Evolutionary conservation across 108 stramenopile genomes (phyloP).

Genomic region (Chaetoceros tenuissimus): DNA sequence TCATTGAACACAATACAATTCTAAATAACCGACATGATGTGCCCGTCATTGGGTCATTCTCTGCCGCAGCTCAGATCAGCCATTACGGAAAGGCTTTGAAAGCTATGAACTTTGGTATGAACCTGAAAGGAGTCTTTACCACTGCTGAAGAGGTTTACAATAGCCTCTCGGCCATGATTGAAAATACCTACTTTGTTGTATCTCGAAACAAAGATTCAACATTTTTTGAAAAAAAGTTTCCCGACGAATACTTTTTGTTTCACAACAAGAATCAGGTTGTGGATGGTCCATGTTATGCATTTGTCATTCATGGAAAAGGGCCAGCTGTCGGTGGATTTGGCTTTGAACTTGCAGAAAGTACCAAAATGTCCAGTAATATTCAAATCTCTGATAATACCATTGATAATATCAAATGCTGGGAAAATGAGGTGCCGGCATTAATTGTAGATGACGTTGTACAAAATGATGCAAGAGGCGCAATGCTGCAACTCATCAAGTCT

Average conservation of each 20-base stretch:
- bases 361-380: conserved; percentile 3
- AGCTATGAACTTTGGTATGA: conserved; percentile 1
- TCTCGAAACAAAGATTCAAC: not conserved
- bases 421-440: conserved; percentile 6
- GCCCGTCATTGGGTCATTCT: conserved; percentile 1
- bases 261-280: conserved; percentile 5
- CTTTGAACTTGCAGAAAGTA: not conserved
- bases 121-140: not conserved
- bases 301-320: conserved; percentile 14
- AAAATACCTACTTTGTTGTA: conserved; percentile 6
- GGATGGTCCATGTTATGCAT: conserved; percentile 16
- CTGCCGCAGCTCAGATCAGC: conserved; percentile 4
- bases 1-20: conserved; percentile 5
- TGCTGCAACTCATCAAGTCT: conserved; percentile 7
- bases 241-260: conserved; percentile 5
- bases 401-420: conserved; percentile 6
- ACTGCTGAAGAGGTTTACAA: not conserved
- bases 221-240: not conserved
- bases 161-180: not conserved
- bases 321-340: conserved; percentile 14
- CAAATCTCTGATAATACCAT: conserved; percentile 2
- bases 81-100: not conserved
- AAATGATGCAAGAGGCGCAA: conserved; percentile 11
- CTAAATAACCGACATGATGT: conserved; percentile 4
- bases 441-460: conserved; percentile 1